Evolutionary conservation across 2,329 filamentous ascomycete species (phyloP).

Genomic region (Bisporella sp.): DNA sequence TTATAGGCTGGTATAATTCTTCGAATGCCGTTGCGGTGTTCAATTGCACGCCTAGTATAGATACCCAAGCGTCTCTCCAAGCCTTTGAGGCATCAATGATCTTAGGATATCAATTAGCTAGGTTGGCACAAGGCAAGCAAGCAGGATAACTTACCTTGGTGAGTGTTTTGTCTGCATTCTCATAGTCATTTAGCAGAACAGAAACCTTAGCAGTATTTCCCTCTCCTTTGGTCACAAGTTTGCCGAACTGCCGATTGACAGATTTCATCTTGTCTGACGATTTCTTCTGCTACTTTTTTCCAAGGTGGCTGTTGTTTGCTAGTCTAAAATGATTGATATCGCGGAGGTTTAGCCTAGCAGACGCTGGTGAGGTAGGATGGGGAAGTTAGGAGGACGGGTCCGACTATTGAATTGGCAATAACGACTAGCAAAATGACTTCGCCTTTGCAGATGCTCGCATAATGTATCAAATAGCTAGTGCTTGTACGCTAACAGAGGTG

Average conservation of each 20-base stretch:
- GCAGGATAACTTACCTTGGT: slow-evolving; percentile 48
- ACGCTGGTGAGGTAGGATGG: background rate
- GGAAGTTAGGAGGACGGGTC: too few species aligned
- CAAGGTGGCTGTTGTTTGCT: slow-evolving; percentile 5
- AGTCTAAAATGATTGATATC: background rate
- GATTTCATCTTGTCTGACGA: slow-evolving; percentile 49
- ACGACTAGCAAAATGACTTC: too few species aligned
- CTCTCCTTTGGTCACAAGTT: slow-evolving; percentile 58
- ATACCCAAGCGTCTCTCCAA: slow-evolving; percentile 74
- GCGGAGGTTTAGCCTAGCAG: background rate
- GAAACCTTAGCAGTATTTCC: slow-evolving; percentile 73
- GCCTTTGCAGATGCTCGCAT: too few species aligned
- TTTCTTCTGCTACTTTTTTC: background rate
- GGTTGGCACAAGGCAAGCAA: background rate
- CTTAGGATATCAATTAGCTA: slow-evolving; percentile 34
- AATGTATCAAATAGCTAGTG: too few species aligned
- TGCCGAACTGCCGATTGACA: slow-evolving; percentile 69
- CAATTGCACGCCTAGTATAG: slow-evolving; percentile 63
- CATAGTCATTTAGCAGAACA: slow-evolving; percentile 69
- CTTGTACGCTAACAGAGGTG: too few species aligned
- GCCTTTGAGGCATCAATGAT: slow-evolving; percentile 68
- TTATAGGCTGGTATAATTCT: slow-evolving; percentile 68
- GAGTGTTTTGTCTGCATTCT: slow-evolving; percentile 70
- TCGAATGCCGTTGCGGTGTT: slow-evolving; percentile 62
- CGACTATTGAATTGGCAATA: too few species aligned